Evolutionary conservation across 169 alveolate species (phyloP), one percentile per base, ranked within the genome.

Genomic region (Blepharisma undulans): DNA sequence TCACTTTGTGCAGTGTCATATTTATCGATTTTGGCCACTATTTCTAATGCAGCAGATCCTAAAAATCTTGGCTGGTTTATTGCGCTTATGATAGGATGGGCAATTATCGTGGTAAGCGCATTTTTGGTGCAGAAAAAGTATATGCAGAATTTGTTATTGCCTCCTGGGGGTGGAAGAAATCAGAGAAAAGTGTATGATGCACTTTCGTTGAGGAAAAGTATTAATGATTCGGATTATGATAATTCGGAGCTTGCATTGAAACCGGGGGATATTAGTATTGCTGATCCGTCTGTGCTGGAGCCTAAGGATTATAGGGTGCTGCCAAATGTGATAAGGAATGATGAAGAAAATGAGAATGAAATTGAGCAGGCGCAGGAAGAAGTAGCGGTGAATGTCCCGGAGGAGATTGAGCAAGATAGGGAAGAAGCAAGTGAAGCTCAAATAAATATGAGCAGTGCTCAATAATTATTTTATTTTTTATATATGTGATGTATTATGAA

Each of bases 11-110:
- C 59, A 19, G 78, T 88, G 21, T n/a, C 60, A 2, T 76, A 25
- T 32, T 30, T 88, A 76, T 88, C 92, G 21, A 27, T 88, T 19
- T 22, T 76, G 21, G 92, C 92, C 0, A 76, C 92, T 7, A 18
- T 88, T n/a, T 88, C 92, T 1, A 74, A 32, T 25, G 8, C 59
- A 19, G 85, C 59, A 8, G 33, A 88, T 25, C 33, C 76, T 34
- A 27, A 22, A 16, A 22, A 76, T 29, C 30, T 88, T n/a, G 92
- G 72, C 6, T 88, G 92, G 92, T 88, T 88, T 61, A 72, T 88
- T 7, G 71, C 78, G 32, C 72, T 88, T 0, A 76, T 76, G 22
- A 25, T 88, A 19, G 87, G 85, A 10, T 76, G 87, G 87, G 48
- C 33, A 2, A 12, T 76, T 21, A 27, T 88, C 14, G 87, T 22